These are phyloP conservation scores for Lactifluus pinguis DNA, from an alignment of 768 basidiomycete species.

Conservation along the genomic window DNA sequence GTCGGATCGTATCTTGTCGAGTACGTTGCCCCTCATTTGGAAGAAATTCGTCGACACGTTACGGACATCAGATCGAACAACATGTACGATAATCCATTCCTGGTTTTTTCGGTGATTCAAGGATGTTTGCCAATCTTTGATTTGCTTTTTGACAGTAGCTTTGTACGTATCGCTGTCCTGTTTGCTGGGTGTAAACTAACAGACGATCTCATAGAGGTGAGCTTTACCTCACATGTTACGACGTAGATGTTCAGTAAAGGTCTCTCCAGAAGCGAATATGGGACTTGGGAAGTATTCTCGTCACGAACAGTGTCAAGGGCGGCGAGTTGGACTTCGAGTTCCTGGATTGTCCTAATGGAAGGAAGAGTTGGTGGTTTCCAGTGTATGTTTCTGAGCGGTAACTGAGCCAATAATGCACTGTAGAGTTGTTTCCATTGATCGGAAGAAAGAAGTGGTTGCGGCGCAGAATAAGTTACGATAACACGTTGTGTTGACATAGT, in stretches of 20 bases:
- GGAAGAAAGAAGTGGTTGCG: constrained; percentile 55
- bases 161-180: constrained; percentile 73
- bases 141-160: constrained; percentile 66
- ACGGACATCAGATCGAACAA: constrained; percentile 65
- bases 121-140: constrained; percentile 82
- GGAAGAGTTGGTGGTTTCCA: constrained; percentile 76
- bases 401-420: constrained; percentile 52
- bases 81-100: constrained; percentile 89
- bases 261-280: constrained; percentile 70
- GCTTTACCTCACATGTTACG: constrained; percentile 75
- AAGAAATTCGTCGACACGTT: constrained; percentile 58
- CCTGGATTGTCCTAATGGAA: constrained; percentile 78
- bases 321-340: constrained; percentile 70
- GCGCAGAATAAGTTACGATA: constrained; percentile 59
- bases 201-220: constrained; percentile 4
- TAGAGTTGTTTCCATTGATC: constrained; percentile 67
- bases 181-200: constrained; percentile 10
- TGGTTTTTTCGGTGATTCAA: constrained; percentile 67
- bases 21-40: constrained; percentile 73
- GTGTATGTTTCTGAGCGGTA: constrained; percentile 84
- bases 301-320: constrained; percentile 59
- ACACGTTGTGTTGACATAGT: constrained; percentile 42
- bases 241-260: constrained; percentile 84
- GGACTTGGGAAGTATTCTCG: constrained; percentile 67
- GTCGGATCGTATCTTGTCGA: constrained; percentile 87